Evolutionary conservation across 2,329 filamentous ascomycete species (phyloP), one percentile per base, ranked within the genome.

Genomic region (Boeremia exigua): DNA sequence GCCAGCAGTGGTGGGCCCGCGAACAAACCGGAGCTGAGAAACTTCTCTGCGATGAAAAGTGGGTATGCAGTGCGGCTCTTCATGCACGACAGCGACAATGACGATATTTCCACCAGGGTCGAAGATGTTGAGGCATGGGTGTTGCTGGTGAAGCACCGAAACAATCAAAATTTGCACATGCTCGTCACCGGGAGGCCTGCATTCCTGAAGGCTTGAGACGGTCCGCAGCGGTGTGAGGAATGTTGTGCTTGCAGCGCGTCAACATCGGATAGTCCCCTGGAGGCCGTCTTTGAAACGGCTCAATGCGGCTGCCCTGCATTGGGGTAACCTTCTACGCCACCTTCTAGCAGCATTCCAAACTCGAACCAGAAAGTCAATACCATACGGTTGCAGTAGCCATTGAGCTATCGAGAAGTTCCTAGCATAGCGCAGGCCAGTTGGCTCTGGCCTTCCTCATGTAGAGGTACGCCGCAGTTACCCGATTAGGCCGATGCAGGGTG

Each of bases 21-120:
- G 44, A 57, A 53, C 43, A 53, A 57, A 45, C 48, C 54, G 54
- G 54, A 56, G 48, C 54, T 57, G 54, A 48, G 25, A 48, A 53
- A 53, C 48, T 45, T 48, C 48, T 52, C 39, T 57, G 48, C 48
- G 48, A 52, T 48, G 48, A 40, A 57, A 53, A 48, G 54, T 57
- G 54, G 53, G 19, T 28, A 43, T 44, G 25, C 32, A 5, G 12
- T 47, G 47, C 43, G 44, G 48, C 48, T 53, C 44, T 57, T 42
- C 48, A 48, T 53, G 54, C 34, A 53, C 38, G 32, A 40, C 54
- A 38, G 44, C 17, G 29, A 48, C 23, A 43, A 53, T 57, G 54
- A 57, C 54, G 54, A 48, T 39, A 25, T 34, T 14, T 32, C 46
- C 34, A 42, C 52, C 29, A 38, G 44, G 50, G 12, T 38, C 19